phyloP scores from a whole-genome alignment of 768 basidiomycete genomes.

The Tricholoma sp. region DNA sequence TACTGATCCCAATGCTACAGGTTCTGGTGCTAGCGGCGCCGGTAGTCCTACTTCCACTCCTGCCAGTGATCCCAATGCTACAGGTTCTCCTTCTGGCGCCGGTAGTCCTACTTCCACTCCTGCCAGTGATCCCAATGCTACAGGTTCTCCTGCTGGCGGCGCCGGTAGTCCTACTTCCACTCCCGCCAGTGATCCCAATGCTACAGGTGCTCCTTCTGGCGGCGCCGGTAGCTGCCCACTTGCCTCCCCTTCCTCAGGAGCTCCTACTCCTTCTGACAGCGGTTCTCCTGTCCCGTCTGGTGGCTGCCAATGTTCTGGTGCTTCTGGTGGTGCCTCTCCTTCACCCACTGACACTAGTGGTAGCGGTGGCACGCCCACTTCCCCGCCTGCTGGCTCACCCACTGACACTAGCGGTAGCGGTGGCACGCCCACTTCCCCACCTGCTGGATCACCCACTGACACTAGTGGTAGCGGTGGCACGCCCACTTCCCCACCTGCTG shows the following conservation, averaged over 20 bases:
- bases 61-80: neutral
- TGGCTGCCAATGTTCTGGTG: neutral
- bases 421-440: too few relatives aligned
- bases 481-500: neutral
- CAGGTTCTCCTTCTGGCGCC: neutral
- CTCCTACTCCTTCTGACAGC: neutral
- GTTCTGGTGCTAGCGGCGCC: neutral
- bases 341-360: neutral
- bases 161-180: neutral
- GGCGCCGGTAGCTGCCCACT: too few relatives aligned
- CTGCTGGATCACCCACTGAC: neutral
- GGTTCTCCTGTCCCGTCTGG: neutral
- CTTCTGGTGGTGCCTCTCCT: neutral
- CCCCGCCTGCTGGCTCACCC: too few relatives aligned
- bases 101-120: neutral
- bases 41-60: neutral
- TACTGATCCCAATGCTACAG: neutral
- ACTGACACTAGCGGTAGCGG: neutral
- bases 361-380: too few relatives aligned
- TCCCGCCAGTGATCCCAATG: neutral
- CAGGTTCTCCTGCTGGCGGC: neutral
- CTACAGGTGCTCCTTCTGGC: neutral
- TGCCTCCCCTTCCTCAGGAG: neutral
- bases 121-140: neutral
- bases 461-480: neutral